Evolutionary conservation across 75 land plant genomes (phyloP).

Genomic region (Pinus albicaulis): DNA sequence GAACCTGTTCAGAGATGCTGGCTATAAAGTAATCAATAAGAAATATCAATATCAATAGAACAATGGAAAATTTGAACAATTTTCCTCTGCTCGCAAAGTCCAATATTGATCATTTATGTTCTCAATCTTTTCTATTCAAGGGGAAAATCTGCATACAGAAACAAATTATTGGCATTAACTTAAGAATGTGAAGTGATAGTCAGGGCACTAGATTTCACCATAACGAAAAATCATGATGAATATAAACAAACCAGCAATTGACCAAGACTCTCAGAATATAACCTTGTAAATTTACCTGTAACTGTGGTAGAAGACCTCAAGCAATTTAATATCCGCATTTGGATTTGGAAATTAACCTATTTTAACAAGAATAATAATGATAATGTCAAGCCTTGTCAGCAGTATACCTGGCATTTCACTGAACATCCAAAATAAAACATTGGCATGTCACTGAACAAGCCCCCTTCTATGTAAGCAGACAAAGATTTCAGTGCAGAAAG

Average conservation of each 20-base stretch:
- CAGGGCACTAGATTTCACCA: no score
- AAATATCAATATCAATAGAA: background rate
- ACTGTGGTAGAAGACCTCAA: conserved; percentile 96
- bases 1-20: conserved; percentile 14
- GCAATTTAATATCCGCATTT: conserved; percentile 87
- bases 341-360: conserved; percentile 94
- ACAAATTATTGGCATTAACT: background rate
- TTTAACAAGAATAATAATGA: background rate
- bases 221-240: no score
- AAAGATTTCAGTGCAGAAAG: no score
- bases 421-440: background rate
- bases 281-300: conserved; percentile 57
- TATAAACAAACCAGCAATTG: no score
- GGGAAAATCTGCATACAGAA: conserved; percentile 23
- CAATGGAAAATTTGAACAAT: background rate
- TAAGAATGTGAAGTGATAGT: background rate
- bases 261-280: no score
- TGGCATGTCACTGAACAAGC: no score
- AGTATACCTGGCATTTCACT: background rate
- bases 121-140: conserved; percentile 31
- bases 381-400: background rate
- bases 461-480: no score
- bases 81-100: conserved; percentile 28
- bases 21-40: background rate
- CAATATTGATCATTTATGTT: conserved; percentile 38